A percentile compares a stretch with the other conserved stretches of the same genome.
Conservation (phyloP, 371 early-diverging fungal species). For the Mucor velutinosus region DNA sequence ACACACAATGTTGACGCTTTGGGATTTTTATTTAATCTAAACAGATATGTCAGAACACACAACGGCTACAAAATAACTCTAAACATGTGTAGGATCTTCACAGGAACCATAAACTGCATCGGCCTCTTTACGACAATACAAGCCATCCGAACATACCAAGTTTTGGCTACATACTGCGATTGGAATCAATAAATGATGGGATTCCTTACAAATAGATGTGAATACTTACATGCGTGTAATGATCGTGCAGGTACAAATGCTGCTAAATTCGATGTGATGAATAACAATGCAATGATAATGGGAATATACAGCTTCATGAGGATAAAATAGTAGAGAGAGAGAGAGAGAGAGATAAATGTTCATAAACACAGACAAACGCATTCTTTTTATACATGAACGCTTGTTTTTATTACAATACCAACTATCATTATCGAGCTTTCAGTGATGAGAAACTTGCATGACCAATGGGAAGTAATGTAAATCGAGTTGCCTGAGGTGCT, state of each 20-base stretch:
- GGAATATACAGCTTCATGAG: neutral
- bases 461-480: slow-evolving; percentile 59
- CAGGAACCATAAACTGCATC: slow-evolving; percentile 35
- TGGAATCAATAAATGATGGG: neutral
- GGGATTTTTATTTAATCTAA: neutral
- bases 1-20: neutral
- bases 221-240: slow-evolving; percentile 17
- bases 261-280: neutral
- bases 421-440: slow-evolving; percentile 2
- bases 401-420: neutral
- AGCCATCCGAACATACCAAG: slow-evolving; percentile 28
- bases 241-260: neutral
- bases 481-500: slow-evolving; percentile 51
- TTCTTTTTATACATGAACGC: neutral
- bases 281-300: neutral
- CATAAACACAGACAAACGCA: neutral
- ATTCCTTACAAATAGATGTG: too few species aligned
- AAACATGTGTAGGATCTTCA: slow-evolving; percentile 24
- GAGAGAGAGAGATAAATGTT: neutral
- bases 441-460: slow-evolving; percentile 32
- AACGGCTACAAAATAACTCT: neutral
- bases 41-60: neutral
- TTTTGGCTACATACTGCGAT: slow-evolving; percentile 44
- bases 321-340: neutral
- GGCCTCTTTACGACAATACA: slow-evolving; percentile 37